Evolutionary conservation across 495 filamentous ascomycete species (phyloP).

Genomic region (Lophiotrema nucula): DNA sequence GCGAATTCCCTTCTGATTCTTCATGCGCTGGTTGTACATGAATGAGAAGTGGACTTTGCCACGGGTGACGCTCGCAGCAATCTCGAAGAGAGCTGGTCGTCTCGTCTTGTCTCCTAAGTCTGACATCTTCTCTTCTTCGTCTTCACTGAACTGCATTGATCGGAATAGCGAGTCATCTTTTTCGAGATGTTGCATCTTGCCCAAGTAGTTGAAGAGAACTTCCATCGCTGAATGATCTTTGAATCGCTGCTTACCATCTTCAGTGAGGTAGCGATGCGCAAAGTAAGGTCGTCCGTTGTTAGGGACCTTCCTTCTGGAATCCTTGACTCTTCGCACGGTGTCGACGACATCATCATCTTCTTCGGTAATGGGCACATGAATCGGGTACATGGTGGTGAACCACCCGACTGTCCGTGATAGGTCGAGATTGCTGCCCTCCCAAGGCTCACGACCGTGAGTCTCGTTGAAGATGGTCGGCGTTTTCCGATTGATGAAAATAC

Average conservation of each 20-base stretch:
- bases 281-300: conserved; percentile 34
- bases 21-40: conserved; percentile 36
- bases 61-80: conserved; percentile 31
- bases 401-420: conserved; percentile 34
- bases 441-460: conserved; percentile 31
- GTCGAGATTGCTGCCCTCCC: conserved; percentile 26
- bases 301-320: conserved; percentile 21
- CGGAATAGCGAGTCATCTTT: conserved; percentile 37
- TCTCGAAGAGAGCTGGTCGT: conserved; percentile 25
- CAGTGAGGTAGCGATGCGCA: conserved; percentile 27
- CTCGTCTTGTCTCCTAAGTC: conserved; percentile 26
- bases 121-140: conserved; percentile 44
- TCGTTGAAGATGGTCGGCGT: conserved; percentile 34
- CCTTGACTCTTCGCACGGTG: conserved; percentile 28
- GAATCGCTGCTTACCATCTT: conserved; percentile 16
- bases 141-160: conserved; percentile 17
- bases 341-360: conserved; percentile 28
- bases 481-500: conserved; percentile 22
- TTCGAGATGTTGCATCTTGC: conserved; percentile 46
- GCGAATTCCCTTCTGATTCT: conserved; percentile 39
- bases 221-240: conserved; percentile 38
- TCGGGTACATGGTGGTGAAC: conserved; percentile 35
- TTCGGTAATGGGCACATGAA: conserved; percentile 21
- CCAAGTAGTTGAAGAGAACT: conserved; percentile 49
- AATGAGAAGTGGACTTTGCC: conserved; percentile 36